These are phyloP conservation scores for Phytophthora tubulina DNA, from an alignment of 352 stramenopile genomes.

Conservation along the genomic window DNA sequence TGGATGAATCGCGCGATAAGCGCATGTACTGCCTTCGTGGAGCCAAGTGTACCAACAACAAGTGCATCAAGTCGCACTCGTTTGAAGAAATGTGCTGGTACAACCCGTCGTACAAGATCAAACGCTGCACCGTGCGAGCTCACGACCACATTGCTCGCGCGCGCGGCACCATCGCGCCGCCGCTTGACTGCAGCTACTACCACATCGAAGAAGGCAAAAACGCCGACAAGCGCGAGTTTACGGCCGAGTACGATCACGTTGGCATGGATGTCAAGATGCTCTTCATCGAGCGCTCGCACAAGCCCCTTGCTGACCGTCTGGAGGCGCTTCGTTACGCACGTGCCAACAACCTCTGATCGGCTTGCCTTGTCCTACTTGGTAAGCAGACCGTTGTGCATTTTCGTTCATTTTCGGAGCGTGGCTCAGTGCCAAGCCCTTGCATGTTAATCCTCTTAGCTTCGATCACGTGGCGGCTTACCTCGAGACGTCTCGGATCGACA, in stretches of 20 bases:
- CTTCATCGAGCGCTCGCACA: slow-evolving; percentile 54
- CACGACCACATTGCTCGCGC: slow-evolving; percentile 43
- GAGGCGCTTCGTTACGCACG: slow-evolving; percentile 41
- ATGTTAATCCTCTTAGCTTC: slow-evolving; percentile 34
- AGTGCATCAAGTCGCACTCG: slow-evolving; percentile 56
- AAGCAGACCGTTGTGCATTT: slow-evolving; percentile 18
- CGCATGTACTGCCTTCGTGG: slow-evolving; percentile 42
- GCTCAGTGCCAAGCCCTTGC: slow-evolving; percentile 14
- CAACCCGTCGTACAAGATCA: slow-evolving; percentile 59
- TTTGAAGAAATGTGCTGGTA: slow-evolving; percentile 64
- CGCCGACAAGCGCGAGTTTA: slow-evolving; percentile 43
- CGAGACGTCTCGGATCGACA: slow-evolving; percentile 16
- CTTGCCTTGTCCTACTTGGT: neutral
- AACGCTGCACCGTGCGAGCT: slow-evolving; percentile 45
- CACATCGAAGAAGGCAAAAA: slow-evolving; percentile 52
- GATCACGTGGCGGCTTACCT: slow-evolving; percentile 3
- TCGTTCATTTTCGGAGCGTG: slow-evolving; percentile 14
- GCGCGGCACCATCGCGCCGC: slow-evolving; percentile 38
- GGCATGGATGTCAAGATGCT: slow-evolving; percentile 50
- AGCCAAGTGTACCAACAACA: slow-evolving; percentile 44
- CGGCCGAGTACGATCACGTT: slow-evolving; percentile 49
- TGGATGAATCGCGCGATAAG: slow-evolving; percentile 43
- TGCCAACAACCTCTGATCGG: slow-evolving; percentile 34
- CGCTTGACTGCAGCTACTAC: slow-evolving; percentile 47
- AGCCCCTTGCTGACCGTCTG: slow-evolving; percentile 45